A percentile compares a stretch with the other conserved stretches of the same genome.
These are phyloP conservation scores for Ophiostoma ulmi DNA, from an alignment of 2,329 filamentous ascomycete genomes.

Conservation along the genomic window DNA sequence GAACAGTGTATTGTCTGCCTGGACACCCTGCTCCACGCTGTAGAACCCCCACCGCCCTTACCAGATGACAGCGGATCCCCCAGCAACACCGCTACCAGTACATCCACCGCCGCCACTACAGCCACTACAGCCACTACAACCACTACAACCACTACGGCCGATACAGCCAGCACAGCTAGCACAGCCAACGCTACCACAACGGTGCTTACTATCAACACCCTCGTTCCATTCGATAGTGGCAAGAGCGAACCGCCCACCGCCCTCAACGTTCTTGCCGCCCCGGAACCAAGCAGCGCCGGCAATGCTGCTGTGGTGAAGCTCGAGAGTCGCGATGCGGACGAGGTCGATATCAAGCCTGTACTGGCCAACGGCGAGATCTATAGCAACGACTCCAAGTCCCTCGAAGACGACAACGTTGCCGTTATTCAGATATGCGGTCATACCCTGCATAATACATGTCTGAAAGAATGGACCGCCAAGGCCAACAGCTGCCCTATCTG, in stretches of 20 bases:
- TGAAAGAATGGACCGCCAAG: constrained; percentile 91
- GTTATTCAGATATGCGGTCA: constrained; percentile 75
- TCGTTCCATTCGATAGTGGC: constrained; percentile 2
- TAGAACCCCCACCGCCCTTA: constrained; percentile 29
- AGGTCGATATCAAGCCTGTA: neutral
- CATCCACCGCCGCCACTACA: constrained; percentile 18
- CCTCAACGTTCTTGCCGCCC: neutral
- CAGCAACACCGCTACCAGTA: constrained; percentile 16
- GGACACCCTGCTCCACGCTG: constrained; percentile 47
- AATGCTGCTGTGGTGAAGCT: neutral
- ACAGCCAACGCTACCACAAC: constrained; percentile 17
- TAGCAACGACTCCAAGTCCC: constrained; percentile 19
- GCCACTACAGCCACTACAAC: neutral
- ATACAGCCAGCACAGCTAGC: constrained; percentile 5
- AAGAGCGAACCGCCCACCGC: constrained; percentile 12
- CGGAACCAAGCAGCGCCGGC: constrained; percentile 2
- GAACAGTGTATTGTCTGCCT: constrained; percentile 68
- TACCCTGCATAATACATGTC: constrained; percentile 84
- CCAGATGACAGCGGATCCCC: constrained; percentile 19
- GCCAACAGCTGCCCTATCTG: constrained; percentile 98
- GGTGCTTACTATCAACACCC: constrained; percentile 12
- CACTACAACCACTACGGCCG: constrained; percentile 7
- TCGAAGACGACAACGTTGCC: constrained; percentile 47
- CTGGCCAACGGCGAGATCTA: constrained; percentile 27
- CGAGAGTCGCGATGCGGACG: neutral